These are phyloP conservation scores for Papiliotrema terrestris DNA, from an alignment of 1,284 basidiomycete species.

Conservation along the genomic window DNA sequence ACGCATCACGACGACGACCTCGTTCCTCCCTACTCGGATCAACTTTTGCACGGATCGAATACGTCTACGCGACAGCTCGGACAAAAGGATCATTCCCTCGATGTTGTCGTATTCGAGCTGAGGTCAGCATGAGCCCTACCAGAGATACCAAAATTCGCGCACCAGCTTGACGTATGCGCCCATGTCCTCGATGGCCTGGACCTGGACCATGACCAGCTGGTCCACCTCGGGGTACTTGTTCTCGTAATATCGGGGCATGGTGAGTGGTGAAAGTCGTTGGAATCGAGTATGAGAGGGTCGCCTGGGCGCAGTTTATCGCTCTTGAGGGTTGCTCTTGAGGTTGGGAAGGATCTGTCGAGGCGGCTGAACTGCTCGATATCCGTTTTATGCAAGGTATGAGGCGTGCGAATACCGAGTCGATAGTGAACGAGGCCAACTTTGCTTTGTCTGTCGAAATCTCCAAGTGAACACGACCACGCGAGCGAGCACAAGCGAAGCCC, in stretches of 20 bases:
- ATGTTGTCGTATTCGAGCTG: slow-evolving; percentile 99
- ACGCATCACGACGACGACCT: slow-evolving; percentile 95
- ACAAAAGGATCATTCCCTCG: slow-evolving; percentile 98
- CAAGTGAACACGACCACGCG: not conserved
- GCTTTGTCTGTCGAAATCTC: not conserved
- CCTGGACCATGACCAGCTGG: slow-evolving; percentile 98
- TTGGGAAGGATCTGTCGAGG: too few relatives aligned
- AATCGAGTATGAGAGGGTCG: too few relatives aligned
- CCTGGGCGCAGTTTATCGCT: too few relatives aligned
- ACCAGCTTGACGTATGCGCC: slow-evolving; percentile 98
- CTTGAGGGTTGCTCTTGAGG: too few relatives aligned
- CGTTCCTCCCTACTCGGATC: slow-evolving; percentile 95
- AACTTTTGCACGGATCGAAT: slow-evolving; percentile 98
- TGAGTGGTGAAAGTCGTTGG: slow-evolving; percentile 6
- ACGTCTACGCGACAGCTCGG: slow-evolving; percentile 92
- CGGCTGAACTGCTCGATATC: too few relatives aligned
- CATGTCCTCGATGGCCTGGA: slow-evolving; percentile 99
- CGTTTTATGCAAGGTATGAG: too few relatives aligned
- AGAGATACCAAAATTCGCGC: slow-evolving; percentile 39
- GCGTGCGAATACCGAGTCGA: not conserved
- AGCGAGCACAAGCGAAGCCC: not conserved
- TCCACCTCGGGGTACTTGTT: slow-evolving; percentile 64
- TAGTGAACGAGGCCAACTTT: not conserved
- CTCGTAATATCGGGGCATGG: slow-evolving; percentile 50
- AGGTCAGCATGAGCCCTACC: not conserved